Percentiles rank a stretch among this genome's conserved stretches.
Evolutionary conservation across 2,329 filamentous ascomycete genomes (phyloP).

Genomic region (Paraphaeosphaeria minitans): DNA sequence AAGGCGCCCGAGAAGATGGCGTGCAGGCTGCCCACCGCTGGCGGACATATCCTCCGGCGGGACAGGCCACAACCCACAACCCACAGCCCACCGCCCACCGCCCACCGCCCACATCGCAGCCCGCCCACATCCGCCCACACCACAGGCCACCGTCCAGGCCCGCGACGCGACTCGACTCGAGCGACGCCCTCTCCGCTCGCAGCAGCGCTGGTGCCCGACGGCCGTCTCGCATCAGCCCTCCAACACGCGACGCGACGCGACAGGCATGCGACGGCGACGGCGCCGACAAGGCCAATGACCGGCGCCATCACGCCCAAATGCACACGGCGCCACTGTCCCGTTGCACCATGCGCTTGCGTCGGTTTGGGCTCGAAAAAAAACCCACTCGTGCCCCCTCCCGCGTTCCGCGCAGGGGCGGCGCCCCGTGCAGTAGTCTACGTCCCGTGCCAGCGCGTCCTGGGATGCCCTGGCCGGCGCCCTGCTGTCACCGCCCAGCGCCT

Average conservation of each 20-base stretch:
- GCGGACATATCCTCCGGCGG: neutral
- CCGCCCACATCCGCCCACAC: no score
- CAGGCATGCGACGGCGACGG: neutral
- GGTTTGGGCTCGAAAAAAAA: conserved; percentile 19
- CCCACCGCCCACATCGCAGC: no score
- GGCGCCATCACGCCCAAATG: conserved; percentile 23
- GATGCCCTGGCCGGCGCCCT: conserved; percentile 4
- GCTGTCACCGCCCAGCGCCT: conserved; percentile 24
- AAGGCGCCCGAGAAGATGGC: neutral
- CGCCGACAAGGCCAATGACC: conserved; percentile 24
- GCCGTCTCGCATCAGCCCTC: no score
- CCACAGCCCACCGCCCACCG: no score
- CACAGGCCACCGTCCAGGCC: neutral
- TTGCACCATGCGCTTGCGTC: conserved; percentile 30
- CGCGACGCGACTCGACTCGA: neutral
- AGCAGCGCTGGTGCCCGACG: neutral
- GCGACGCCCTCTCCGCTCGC: no score
- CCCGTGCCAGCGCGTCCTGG: conserved; percentile 24
- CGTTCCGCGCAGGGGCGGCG: conserved; percentile 39
- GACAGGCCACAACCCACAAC: neutral
- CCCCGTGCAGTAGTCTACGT: conserved; percentile 34
- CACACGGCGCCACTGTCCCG: conserved; percentile 20
- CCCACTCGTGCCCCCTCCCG: conserved; percentile 23
- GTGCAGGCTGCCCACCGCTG: neutral
- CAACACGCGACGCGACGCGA: neutral